Percentiles rank a stretch among this genome's conserved stretches.
These are phyloP conservation scores for Dispira simplex DNA, from an alignment of 192 early-diverging fungal species.

Conservation along the genomic window DNA sequence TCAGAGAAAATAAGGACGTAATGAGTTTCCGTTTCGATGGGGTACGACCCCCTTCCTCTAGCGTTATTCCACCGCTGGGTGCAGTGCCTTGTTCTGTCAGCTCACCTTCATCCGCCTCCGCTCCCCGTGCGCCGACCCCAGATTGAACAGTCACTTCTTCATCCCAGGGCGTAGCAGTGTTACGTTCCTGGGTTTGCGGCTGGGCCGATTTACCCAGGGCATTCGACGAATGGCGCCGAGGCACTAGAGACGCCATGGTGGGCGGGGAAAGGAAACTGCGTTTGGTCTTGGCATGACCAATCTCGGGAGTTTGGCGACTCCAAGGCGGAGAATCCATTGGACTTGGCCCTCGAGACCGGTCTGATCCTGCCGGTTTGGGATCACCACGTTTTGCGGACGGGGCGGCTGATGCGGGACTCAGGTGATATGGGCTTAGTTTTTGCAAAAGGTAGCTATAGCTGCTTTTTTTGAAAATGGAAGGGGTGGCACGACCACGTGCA, in stretches of 20 bases:
- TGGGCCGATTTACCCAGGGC: neutral
- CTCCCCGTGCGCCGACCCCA: too few relatives aligned
- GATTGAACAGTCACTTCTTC: too few relatives aligned
- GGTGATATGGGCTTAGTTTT: conserved; percentile 3
- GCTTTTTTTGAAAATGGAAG: conserved; percentile 6
- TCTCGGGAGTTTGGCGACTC: neutral
- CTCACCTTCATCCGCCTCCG: too few relatives aligned
- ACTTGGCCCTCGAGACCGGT: neutral
- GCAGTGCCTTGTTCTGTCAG: too few relatives aligned
- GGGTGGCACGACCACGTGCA: neutral
- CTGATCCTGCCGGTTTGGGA: neutral
- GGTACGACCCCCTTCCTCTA: too few relatives aligned
- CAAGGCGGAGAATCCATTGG: neutral
- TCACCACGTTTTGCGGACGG: neutral
- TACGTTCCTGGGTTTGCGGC: too few relatives aligned
- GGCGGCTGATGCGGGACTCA: neutral
- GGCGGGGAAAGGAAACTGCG: conserved; percentile 1
- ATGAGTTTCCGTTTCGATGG: too few relatives aligned
- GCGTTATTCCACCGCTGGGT: too few relatives aligned
- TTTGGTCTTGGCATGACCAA: neutral
- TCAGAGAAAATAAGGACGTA: too few relatives aligned
- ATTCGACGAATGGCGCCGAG: conserved; percentile 5
- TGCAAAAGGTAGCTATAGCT: conserved; percentile 7
- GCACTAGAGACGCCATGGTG: conserved; percentile 1
- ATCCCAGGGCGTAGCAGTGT: too few relatives aligned